Percentiles rank a stretch among this genome's conserved stretches.
phyloP scores from a whole-genome alignment of 257 asterid genomes.

The Solanum habrochaites region DNA sequence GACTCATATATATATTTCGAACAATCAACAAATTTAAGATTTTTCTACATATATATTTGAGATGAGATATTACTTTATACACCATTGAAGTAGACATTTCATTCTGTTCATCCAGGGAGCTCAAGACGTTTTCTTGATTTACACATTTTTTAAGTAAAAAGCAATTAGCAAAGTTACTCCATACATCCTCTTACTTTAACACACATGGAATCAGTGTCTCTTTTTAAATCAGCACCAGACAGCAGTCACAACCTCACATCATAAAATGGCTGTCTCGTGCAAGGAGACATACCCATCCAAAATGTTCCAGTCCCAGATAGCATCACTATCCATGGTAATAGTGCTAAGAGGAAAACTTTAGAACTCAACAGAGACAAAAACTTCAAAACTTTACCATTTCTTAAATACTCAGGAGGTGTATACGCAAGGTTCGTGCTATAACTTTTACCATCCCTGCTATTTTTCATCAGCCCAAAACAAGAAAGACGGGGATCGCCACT shows the following conservation, averaged over 20 bases:
- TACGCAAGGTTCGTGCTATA: slow-evolving; percentile 98
- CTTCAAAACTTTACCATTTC: slow-evolving; percentile 49
- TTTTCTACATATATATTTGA: not conserved
- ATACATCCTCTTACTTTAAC: not conserved
- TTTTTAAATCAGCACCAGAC: not conserved
- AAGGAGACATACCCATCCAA: not conserved
- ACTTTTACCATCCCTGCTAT: slow-evolving; percentile 98
- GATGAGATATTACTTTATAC: not conserved
- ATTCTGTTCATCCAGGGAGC: not conserved
- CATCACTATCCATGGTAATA: not conserved
- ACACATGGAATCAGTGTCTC: not conserved
- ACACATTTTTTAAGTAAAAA: not conserved
- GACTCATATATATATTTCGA: not conserved
- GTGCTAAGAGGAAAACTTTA: not conserved
- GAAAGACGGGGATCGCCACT: slow-evolving; percentile 94
- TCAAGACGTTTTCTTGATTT: not conserved
- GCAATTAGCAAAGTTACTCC: not conserved
- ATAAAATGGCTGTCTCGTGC: not conserved
- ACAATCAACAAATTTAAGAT: not conserved
- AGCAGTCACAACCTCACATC: not conserved
- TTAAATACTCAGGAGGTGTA: slow-evolving; percentile 93
- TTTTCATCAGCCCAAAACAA: slow-evolving; percentile 94
- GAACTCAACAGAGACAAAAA: not conserved
- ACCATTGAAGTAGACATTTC: not conserved
- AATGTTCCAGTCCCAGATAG: not conserved